phyloP scores from a whole-genome alignment of 2,329 filamentous ascomycete genomes.

The Monosporascus sp. region DNA sequence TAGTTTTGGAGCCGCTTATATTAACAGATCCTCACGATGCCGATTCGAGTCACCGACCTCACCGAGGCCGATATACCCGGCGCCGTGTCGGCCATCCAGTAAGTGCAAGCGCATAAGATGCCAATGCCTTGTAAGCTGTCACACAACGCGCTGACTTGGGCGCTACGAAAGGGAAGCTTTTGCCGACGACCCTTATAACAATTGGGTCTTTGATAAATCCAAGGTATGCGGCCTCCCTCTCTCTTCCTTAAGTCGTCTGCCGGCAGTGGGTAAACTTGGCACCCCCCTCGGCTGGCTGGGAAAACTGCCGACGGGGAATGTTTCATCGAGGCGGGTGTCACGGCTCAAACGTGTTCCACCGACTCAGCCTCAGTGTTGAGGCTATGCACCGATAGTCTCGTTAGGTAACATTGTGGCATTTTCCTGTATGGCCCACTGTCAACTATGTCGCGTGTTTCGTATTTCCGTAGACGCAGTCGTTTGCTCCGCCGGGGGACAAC shows the following conservation, averaged over 20 bases:
- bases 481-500: too few species aligned
- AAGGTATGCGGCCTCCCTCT: conserved; percentile 15
- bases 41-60: conserved; percentile 21
- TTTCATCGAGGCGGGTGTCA: background rate
- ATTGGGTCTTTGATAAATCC: conserved; percentile 28
- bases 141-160: conserved; percentile 11
- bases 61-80: conserved; percentile 26
- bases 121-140: background rate
- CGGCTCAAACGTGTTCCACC: background rate
- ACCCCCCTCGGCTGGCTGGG: too few species aligned
- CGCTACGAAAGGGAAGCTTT: conserved; percentile 22
- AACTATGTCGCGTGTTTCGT: too few species aligned
- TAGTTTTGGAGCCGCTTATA: background rate
- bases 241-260: background rate
- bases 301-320: background rate
- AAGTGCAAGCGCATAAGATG: conserved; percentile 11
- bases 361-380: background rate
- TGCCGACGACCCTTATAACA: conserved; percentile 27
- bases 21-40: conserved; percentile 11
- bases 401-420: background rate
- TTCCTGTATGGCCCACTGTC: too few species aligned
- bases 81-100: conserved; percentile 26
- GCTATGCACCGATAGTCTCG: background rate
- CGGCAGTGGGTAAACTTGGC: background rate
- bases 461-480: too few species aligned